Percentiles rank a stretch among this genome's conserved stretches.
These are phyloP conservation scores for Trichophyton equinum DNA, from an alignment of 2,329 filamentous ascomycete genomes.

Conservation along the genomic window DNA sequence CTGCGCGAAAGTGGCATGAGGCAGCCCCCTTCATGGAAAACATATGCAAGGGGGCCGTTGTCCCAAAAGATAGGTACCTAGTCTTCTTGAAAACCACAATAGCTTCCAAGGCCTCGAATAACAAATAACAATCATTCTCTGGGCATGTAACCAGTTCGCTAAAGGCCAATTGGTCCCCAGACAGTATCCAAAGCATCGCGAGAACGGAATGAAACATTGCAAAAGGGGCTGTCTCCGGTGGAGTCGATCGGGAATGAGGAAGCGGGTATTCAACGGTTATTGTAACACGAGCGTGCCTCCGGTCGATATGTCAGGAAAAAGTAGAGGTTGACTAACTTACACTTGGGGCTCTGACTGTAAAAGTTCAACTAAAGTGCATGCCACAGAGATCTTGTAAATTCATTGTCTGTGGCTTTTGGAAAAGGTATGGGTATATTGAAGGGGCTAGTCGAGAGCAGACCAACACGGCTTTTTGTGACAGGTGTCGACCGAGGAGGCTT, in stretches of 20 bases:
- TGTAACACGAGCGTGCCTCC: background rate
- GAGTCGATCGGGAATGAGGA: background rate
- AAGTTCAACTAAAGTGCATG: background rate
- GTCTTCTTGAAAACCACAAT: background rate
- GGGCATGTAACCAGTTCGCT: conserved; percentile 2
- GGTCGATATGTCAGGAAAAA: background rate
- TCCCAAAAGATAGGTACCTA: background rate
- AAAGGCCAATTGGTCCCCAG: background rate
- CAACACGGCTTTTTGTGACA: background rate
- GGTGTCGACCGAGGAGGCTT: background rate
- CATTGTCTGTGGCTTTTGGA: background rate
- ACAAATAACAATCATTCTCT: background rate
- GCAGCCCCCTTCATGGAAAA: background rate
- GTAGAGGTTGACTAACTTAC: background rate
- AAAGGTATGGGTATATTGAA: background rate
- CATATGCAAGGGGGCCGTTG: background rate
- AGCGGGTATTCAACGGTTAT: background rate
- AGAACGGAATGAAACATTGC: background rate
- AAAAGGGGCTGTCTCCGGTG: background rate
- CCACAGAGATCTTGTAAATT: background rate
- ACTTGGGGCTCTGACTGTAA: background rate
- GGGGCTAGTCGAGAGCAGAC: background rate
- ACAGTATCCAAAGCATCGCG: background rate
- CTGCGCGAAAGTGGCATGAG: too few species aligned
- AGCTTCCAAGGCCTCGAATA: background rate